phyloP scores from a whole-genome alignment of 1,284 basidiomycete genomes.

The Ustilago xerochloae region DNA sequence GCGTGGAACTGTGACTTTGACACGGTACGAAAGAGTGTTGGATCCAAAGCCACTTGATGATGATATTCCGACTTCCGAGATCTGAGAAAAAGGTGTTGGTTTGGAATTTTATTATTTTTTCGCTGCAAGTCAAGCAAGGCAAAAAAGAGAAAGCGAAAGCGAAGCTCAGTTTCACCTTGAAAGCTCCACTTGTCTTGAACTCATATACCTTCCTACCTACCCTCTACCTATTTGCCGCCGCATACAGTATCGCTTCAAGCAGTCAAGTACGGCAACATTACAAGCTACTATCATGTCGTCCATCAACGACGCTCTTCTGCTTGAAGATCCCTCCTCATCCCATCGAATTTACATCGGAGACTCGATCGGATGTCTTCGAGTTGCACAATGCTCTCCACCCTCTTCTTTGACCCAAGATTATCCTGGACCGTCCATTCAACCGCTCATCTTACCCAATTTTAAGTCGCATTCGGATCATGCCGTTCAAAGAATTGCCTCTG shows the following conservation, averaged over 20 bases:
- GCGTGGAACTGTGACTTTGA: background rate
- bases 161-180: too few species aligned
- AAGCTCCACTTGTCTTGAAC: background rate
- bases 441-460: conserved; percentile 41
- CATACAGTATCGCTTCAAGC: background rate
- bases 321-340: conserved; percentile 34
- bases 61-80: conserved; percentile 10
- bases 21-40: too few species aligned
- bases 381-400: conserved; percentile 35
- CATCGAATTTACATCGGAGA: conserved; percentile 52
- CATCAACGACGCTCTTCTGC: too few species aligned
- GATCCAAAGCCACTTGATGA: background rate
- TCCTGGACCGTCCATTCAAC: conserved; percentile 30
- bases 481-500: conserved; percentile 44
- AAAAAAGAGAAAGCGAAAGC: too few species aligned
- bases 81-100: conserved; percentile 7
- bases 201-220: background rate
- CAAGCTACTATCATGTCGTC: too few species aligned
- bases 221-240: background rate
- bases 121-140: background rate
- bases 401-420: conserved; percentile 22
- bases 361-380: conserved; percentile 48
- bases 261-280: background rate
- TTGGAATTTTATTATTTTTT: conserved; percentile 5
- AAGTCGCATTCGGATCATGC: conserved; percentile 44